Percentiles rank a stretch among this genome's conserved stretches.
These are phyloP conservation scores for Nicotiana noctiflora DNA, from an alignment of 257 asterid species.

Conservation along the genomic window DNA sequence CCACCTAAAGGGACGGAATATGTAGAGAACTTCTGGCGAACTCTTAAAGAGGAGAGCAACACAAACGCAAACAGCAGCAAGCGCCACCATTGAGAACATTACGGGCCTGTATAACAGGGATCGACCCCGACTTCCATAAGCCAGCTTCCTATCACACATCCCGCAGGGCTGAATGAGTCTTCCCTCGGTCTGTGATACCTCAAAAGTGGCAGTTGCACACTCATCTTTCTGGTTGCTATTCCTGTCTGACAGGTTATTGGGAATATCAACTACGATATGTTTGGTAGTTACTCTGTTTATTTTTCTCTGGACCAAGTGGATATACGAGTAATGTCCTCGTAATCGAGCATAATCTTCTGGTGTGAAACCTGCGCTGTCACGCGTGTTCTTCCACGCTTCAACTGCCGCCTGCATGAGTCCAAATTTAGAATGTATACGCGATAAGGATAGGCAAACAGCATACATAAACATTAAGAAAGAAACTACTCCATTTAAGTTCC, in stretches of 20 bases:
- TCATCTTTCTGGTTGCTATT: conserved; percentile 36
- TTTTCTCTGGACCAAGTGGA: conserved; percentile 61
- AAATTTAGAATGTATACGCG: not conserved
- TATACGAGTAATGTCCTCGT: conserved; percentile 66
- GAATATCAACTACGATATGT: conserved; percentile 45
- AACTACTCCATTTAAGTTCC: not conserved
- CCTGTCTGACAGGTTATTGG: conserved; percentile 21
- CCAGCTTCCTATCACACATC: conserved; percentile 30
- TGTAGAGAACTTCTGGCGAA: conserved; percentile 46
- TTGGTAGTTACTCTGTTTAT: conserved; percentile 31
- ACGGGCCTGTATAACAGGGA: conserved; percentile 51
- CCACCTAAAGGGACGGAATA: conserved; percentile 69
- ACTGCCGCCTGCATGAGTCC: conserved; percentile 52
- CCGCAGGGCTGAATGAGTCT: conserved; percentile 33
- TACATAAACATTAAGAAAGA: not conserved
- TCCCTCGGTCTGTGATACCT: conserved; percentile 19
- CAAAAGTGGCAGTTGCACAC: conserved; percentile 27
- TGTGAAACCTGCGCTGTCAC: conserved; percentile 61
- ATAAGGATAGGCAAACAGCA: not conserved
- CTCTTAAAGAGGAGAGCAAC: conserved; percentile 73
- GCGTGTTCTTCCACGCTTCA: conserved; percentile 65
- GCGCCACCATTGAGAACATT: conserved; percentile 62
- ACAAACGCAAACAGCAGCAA: conserved; percentile 74
- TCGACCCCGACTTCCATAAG: conserved; percentile 23
- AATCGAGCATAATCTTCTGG: conserved; percentile 75